Evolutionary conservation across 176 grass and related monocot genomes (phyloP).

Genomic region (Carex parvula): DNA sequence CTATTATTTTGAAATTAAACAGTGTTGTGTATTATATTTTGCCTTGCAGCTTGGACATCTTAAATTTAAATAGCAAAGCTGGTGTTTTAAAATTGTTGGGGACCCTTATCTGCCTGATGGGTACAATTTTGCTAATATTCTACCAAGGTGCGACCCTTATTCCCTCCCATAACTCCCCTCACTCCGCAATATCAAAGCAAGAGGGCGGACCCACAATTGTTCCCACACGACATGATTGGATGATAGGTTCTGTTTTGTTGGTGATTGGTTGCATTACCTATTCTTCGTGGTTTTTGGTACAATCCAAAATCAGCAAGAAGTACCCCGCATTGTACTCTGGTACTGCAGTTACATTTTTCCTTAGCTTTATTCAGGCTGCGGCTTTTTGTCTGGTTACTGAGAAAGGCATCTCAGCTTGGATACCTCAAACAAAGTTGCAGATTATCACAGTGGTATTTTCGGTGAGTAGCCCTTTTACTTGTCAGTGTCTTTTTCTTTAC

Average conservation of each 20-base stretch:
- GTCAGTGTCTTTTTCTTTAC: not conserved
- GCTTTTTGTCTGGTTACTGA: slow-evolving; percentile 50
- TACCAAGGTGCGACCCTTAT: slow-evolving; percentile 62
- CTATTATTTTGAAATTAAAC: not conserved
- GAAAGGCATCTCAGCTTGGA: slow-evolving; percentile 50
- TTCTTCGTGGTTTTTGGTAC: slow-evolving; percentile 79
- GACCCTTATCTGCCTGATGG: slow-evolving; percentile 54
- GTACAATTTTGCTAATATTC: slow-evolving; percentile 66
- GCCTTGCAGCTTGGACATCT: slow-evolving; percentile 40
- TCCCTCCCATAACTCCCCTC: not conserved
- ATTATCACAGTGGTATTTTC: slow-evolving; percentile 62
- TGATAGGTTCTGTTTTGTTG: slow-evolving; percentile 64
- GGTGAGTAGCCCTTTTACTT: slow-evolving; percentile 38
- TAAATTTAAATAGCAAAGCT: slow-evolving; percentile 42
- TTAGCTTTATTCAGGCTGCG: slow-evolving; percentile 79
- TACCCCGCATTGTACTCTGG: slow-evolving; percentile 82
- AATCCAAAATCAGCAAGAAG: slow-evolving; percentile 56
- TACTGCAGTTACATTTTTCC: slow-evolving; percentile 63
- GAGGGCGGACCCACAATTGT: not conserved
- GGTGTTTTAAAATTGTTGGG: slow-evolving; percentile 62
- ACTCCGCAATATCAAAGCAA: not conserved
- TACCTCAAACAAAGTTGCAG: slow-evolving; percentile 54
- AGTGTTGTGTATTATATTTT: not conserved
- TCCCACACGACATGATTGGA: slow-evolving; percentile 36
- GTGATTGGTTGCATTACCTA: slow-evolving; percentile 60